Evolutionary conservation across 768 basidiomycete species (phyloP).

Genomic region (Amanita muscaria): DNA sequence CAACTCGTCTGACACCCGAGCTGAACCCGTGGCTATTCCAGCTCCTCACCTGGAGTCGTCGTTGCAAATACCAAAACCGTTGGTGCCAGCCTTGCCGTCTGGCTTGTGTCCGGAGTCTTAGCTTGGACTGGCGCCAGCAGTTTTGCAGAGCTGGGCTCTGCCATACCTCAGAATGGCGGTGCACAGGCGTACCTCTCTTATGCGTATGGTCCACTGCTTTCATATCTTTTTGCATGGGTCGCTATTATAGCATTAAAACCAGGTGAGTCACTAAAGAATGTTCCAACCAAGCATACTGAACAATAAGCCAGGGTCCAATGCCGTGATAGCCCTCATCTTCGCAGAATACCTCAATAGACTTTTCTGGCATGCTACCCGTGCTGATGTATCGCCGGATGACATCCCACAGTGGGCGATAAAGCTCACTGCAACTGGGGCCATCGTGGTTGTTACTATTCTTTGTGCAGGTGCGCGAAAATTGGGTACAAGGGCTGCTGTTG

Average conservation of each 20-base stretch:
- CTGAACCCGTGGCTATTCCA: constrained; percentile 26
- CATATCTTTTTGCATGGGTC: constrained; percentile 94
- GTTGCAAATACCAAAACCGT: constrained; percentile 84
- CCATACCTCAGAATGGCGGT: constrained; percentile 71
- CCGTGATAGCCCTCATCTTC: constrained; percentile 85
- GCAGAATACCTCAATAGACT: constrained; percentile 90
- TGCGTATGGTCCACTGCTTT: constrained; percentile 77
- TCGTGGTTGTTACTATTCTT: constrained; percentile 63
- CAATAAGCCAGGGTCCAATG: constrained; percentile 47
- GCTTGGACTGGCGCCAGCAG: constrained; percentile 96
- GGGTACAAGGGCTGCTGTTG: constrained; percentile 73
- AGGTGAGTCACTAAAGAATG: constrained; percentile 35
- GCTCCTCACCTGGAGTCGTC: constrained; percentile 89
- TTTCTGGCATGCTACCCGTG: constrained; percentile 66
- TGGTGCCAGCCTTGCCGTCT: constrained; percentile 81
- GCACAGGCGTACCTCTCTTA: constrained; percentile 82
- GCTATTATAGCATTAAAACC: constrained; percentile 85
- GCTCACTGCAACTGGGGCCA: constrained; percentile 67
- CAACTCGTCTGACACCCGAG: too few species aligned
- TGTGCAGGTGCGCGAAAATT: constrained; percentile 72
- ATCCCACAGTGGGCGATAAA: constrained; percentile 92
- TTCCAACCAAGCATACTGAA: neutral
- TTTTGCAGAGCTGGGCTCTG: constrained; percentile 85
- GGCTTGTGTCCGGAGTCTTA: constrained; percentile 75
- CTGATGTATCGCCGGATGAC: constrained; percentile 63